Base-by-base conservation (phyloP, 768 basidiomycete genomes). In the Lactarius psammicola region DNA sequence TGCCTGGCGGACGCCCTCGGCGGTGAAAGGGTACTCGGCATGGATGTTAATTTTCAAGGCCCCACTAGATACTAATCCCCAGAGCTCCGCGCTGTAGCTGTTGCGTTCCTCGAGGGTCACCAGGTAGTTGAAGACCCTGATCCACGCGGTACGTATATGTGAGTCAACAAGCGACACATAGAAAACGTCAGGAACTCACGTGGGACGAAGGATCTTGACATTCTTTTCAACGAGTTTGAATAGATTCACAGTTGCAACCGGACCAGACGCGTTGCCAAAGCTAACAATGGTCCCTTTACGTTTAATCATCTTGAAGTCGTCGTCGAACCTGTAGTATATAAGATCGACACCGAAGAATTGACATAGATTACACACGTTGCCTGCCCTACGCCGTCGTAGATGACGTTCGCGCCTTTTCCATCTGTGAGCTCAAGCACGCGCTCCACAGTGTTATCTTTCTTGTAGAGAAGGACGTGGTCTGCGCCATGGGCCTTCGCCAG, bases 301-400 rank as follows among this genome's bases (percentile, higher is more conserved):
- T 70, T 85, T 85, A 70, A 92, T 80, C 75, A 94, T 79, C 75
- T 87, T 84, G 77, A 96, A 92, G 78, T 96, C 82, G 68, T 85
- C 83, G 68, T 93, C 87, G 75, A 91, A 92, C 13, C 90, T 92
- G 71, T 28, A 49, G 20, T 7, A 17, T n/a, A 31, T 62, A 40
- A 63, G 49, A 26, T 42, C 13, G 36, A 17, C 23, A 28, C 56
- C n/a, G 23, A 55, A 46, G 38, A 15, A 26, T 13, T 42, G 18
- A 17, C 20, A 9, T 4, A 51, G 10, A 26, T 69, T 63, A 63
- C 33, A 64, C 77, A 95, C 84, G 95, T 98, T 74, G 94, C 91
- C 79, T 92, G 95, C 1, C 96, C 96, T n/a, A 99, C 94, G 33
- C 96, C 96, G 72, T 99, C 96, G 72, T 89, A 96, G 28, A 94